A percentile compares a stretch with the other conserved stretches of the same genome.
Evolutionary conservation across 805 yeast genomes (phyloP).

Genomic region (Schizosaccharomyces lindneri): DNA sequence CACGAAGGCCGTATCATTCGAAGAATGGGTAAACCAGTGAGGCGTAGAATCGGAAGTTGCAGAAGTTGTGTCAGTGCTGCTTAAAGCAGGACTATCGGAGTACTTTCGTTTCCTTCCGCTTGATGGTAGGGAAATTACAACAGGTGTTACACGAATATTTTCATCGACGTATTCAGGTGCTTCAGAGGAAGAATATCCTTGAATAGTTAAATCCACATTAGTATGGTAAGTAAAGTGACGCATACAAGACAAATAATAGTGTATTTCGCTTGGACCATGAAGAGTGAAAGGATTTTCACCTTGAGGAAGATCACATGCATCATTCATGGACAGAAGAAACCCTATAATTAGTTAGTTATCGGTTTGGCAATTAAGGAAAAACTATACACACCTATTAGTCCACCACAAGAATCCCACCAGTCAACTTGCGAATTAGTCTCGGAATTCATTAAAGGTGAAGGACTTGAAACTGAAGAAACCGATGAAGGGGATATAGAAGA

Average conservation of each 20-base stretch:
- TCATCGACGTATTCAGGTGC: neutral
- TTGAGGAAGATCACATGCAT: neutral
- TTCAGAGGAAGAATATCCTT: neutral
- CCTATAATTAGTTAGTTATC: neutral
- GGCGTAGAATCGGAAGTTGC: neutral
- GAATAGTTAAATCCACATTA: neutral
- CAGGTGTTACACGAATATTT: neutral
- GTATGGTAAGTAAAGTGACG: neutral
- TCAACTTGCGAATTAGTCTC: neutral
- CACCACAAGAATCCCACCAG: conserved; percentile 1
- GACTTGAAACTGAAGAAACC: neutral
- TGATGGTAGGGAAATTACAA: neutral
- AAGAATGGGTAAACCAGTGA: neutral
- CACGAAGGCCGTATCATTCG: neutral
- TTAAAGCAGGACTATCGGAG: too few relatives aligned
- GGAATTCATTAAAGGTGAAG: neutral
- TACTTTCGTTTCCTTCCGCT: too few relatives aligned
- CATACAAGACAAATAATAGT: neutral
- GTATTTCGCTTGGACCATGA: neutral
- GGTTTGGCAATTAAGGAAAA: neutral
- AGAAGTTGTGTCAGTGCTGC: too few relatives aligned
- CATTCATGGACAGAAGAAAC: neutral
- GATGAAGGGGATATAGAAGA: neutral
- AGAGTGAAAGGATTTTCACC: neutral
- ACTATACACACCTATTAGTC: neutral